A percentile compares a stretch with the other conserved stretches of the same genome.
Conservation (phyloP, 768 basidiomycete species). For the Leccinum truebloodii region DNA sequence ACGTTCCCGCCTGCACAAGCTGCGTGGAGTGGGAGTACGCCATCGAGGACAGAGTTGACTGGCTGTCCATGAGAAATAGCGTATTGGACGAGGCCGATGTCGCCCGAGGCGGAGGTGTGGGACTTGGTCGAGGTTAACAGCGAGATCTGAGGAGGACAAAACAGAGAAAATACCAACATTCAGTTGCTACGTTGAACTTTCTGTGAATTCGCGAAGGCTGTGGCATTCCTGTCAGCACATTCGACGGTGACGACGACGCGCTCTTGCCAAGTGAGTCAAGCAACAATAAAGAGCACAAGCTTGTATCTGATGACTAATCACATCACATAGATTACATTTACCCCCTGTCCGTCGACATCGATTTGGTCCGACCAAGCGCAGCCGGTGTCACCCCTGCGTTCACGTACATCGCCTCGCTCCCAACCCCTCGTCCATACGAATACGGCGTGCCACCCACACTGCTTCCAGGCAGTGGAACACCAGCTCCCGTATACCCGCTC, state of each 20-base stretch:
- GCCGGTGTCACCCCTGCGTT: slow-evolving; percentile 26
- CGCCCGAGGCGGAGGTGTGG: slow-evolving; percentile 80
- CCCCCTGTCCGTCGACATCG: slow-evolving; percentile 21
- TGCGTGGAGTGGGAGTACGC: slow-evolving; percentile 95
- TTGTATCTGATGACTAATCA: slow-evolving; percentile 17
- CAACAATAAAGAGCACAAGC: neutral
- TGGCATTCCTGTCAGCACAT: slow-evolving; percentile 29
- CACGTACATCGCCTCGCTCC: slow-evolving; percentile 14
- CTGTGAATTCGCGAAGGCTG: slow-evolving; percentile 40
- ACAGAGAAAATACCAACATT: slow-evolving; percentile 39
- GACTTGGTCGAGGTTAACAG: slow-evolving; percentile 47
- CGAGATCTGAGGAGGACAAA: neutral
- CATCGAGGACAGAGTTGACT: slow-evolving; percentile 93
- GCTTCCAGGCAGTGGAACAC: slow-evolving; percentile 11
- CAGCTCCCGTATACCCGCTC: neutral
- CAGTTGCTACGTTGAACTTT: slow-evolving; percentile 55
- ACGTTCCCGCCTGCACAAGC: slow-evolving; percentile 91
- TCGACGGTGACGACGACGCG: neutral
- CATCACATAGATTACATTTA: slow-evolving; percentile 9
- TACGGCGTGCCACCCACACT: slow-evolving; percentile 21
- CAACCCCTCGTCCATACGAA: slow-evolving; percentile 16
- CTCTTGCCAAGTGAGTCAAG: neutral
- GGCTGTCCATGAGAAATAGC: slow-evolving; percentile 94
- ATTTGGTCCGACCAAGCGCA: slow-evolving; percentile 24
- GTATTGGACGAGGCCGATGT: slow-evolving; percentile 90